These are phyloP conservation scores for Jamesozyma rosinii DNA, from an alignment of 805 yeast species.

Conservation along the genomic window DNA sequence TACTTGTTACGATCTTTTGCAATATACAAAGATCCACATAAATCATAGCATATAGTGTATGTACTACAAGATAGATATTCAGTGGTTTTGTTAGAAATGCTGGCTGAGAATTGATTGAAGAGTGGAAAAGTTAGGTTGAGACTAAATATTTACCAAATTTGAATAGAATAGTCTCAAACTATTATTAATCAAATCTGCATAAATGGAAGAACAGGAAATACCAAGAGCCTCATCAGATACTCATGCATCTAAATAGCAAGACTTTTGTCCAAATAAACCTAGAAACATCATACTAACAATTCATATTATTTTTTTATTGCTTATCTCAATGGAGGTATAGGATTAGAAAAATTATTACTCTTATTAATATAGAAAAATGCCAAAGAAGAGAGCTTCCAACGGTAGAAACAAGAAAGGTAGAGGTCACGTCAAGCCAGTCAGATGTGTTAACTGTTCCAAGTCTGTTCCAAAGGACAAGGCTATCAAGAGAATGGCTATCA, in stretches of 20 bases:
- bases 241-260: too few species aligned
- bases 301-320: neutral
- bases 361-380: slow-evolving; percentile 47
- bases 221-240: too few species aligned
- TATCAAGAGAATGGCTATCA: slow-evolving; percentile 99
- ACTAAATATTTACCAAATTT: too few species aligned
- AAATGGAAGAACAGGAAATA: too few species aligned
- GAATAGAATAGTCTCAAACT: too few species aligned
- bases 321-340: neutral
- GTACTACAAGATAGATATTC: neutral
- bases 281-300: neutral
- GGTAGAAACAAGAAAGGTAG: slow-evolving; percentile 99
- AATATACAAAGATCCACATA: neutral
- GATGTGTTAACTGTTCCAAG: slow-evolving; percentile 99
- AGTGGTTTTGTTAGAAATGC: too few species aligned
- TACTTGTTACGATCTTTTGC: neutral
- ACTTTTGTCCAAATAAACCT: too few species aligned
- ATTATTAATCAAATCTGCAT: too few species aligned
- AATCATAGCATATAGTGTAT: neutral
- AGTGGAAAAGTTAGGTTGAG: too few species aligned
- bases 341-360: neutral
- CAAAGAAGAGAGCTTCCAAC: slow-evolving; percentile 99
- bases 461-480: slow-evolving; percentile 99
- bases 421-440: slow-evolving; percentile 99
- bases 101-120: too few species aligned